Percentiles rank a stretch among this genome's conserved stretches.
Evolutionary conservation across 2,329 filamentous ascomycete genomes (phyloP).

Genomic region (Colletotrichum musae): DNA sequence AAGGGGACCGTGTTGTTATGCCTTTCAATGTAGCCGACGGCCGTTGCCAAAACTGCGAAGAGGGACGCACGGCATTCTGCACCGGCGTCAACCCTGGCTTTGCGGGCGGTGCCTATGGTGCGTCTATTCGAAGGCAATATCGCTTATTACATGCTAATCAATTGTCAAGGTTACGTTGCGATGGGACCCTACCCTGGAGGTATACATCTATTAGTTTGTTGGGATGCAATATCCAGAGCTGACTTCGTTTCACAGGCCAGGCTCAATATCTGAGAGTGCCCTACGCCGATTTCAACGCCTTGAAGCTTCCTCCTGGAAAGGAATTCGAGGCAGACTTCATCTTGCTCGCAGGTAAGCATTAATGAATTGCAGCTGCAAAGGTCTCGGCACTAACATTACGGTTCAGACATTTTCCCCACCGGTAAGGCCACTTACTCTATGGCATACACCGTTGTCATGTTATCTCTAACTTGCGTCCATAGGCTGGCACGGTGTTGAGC

Average conservation of each 20-base stretch:
- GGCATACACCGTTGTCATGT: background rate
- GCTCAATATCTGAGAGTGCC: conserved; percentile 77
- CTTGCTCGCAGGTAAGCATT: conserved; percentile 60
- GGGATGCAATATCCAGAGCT: conserved; percentile 40
- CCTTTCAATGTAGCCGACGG: conserved; percentile 77
- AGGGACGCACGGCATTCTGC: conserved; percentile 75
- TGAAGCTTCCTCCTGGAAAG: conserved; percentile 72
- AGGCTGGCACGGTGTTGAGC: conserved; percentile 70
- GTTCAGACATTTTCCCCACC: conserved; percentile 52
- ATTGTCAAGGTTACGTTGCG: conserved; percentile 65
- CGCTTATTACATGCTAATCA: background rate
- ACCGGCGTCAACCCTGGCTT: conserved; percentile 65
- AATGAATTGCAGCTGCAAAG: conserved; percentile 12
- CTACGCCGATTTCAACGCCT: conserved; percentile 77
- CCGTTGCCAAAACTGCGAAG: conserved; percentile 74
- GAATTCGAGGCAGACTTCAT: conserved; percentile 75
- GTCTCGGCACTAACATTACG: conserved; percentile 42
- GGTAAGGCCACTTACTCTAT: conserved; percentile 39
- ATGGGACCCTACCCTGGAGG: conserved; percentile 66
- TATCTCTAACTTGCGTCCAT: background rate
- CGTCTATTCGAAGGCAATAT: background rate
- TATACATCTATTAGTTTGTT: conserved; percentile 41
- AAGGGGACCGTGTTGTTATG: conserved; percentile 75
- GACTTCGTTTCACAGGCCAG: conserved; percentile 57
- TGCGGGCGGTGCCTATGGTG: conserved; percentile 53